phyloP scores from a whole-genome alignment of 768 basidiomycete species.

The Psilocybe tampanensis region DNA sequence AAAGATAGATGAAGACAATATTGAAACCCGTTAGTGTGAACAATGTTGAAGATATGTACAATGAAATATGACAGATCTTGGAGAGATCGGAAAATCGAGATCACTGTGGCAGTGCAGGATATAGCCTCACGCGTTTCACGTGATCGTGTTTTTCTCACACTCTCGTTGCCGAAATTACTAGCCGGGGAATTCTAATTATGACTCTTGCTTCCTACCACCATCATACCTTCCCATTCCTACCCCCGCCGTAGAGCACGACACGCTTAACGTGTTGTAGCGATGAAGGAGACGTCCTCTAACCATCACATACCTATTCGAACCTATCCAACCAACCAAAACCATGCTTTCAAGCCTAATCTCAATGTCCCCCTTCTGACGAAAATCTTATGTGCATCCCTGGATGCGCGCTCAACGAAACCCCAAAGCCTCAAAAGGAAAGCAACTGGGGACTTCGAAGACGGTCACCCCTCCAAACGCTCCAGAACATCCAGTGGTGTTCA shows the following conservation, averaged over 20 bases:
- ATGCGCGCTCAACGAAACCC: neutral
- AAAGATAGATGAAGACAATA: no score
- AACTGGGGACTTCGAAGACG: neutral
- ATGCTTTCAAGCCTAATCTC: neutral
- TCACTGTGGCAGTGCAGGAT: neutral
- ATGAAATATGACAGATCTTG: no score
- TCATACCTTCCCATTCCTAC: neutral
- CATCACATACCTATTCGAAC: slow-evolving; percentile 1
- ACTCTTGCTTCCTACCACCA: neutral
- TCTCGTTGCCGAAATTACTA: neutral
- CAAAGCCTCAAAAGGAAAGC: slow-evolving; percentile 1
- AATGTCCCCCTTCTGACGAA: neutral
- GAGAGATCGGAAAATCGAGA: no score
- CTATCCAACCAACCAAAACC: slow-evolving; percentile 1
- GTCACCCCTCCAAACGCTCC: neutral
- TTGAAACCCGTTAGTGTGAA: no score
- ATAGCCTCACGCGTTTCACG: neutral
- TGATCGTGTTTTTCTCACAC: neutral
- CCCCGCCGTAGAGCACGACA: neutral
- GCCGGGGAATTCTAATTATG: no score
- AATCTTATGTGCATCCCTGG: neutral
- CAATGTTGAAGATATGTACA: no score
- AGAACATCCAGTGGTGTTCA: neutral
- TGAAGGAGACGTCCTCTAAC: neutral
- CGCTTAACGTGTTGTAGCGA: neutral